Evolutionary conservation across 164 flowering plant genomes (phyloP).

Genomic region (Cinnamomum chago): DNA sequence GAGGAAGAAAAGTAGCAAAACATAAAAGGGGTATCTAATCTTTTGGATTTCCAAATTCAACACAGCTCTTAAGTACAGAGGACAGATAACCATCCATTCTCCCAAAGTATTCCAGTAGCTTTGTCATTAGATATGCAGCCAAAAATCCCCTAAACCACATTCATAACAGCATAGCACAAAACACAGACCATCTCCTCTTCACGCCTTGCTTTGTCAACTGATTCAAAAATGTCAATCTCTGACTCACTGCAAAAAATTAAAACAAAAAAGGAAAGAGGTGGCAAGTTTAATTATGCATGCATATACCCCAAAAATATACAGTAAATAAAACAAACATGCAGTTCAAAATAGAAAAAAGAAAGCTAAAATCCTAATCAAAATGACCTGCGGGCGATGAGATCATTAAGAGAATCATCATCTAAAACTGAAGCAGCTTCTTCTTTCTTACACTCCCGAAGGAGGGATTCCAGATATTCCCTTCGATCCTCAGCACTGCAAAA

Average conservation of each 20-base stretch:
- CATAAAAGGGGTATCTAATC: too few relatives aligned
- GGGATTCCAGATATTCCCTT: conserved; percentile 91
- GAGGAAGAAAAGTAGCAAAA: too few relatives aligned
- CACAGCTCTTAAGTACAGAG: too few relatives aligned
- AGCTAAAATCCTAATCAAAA: neutral
- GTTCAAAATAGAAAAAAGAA: too few relatives aligned
- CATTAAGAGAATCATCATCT: conserved; percentile 87
- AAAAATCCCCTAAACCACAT: neutral
- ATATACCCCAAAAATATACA: too few relatives aligned
- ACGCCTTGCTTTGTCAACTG: conserved; percentile 75
- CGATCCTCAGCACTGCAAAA: conserved; percentile 97
- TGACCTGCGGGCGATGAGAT: conserved; percentile 91
- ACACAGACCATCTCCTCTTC: conserved; percentile 71
- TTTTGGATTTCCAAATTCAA: too few relatives aligned
- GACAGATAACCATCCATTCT: too few relatives aligned
- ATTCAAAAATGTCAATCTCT: conserved; percentile 91
- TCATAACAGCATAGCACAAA: neutral
- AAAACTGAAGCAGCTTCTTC: conserved; percentile 92
- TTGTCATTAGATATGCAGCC: too few relatives aligned
- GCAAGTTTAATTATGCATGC: too few relatives aligned
- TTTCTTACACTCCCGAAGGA: conserved; percentile 90
- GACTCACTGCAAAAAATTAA: conserved; percentile 56
- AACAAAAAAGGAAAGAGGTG: neutral
- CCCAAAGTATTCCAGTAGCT: too few relatives aligned
- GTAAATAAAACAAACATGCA: too few relatives aligned